Conservation (phyloP, 257 asterid species). For the Nyctanthes arbortristis region DNA sequence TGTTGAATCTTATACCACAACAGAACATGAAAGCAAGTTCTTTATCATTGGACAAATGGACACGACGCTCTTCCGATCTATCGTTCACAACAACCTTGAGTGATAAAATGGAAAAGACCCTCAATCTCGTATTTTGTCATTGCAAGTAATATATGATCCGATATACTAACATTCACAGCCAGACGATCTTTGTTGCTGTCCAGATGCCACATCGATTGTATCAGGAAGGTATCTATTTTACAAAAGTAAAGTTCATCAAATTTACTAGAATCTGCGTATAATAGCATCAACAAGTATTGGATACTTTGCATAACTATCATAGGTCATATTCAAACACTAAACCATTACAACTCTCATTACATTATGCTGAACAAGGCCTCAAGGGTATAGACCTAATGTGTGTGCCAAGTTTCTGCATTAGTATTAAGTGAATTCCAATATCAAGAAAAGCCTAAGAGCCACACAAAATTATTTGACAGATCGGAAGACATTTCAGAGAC, state of each 20-base stretch:
- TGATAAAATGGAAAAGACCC: background rate
- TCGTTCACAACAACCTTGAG: background rate
- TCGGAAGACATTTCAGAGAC: background rate
- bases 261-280: too few relatives aligned
- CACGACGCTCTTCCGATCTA: background rate
- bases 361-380: background rate
- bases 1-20: too few relatives aligned
- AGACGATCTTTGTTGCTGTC: conserved; percentile 62
- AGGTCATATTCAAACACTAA: background rate
- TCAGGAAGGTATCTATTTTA: conserved; percentile 45
- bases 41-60: background rate
- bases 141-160: background rate
- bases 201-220: conserved; percentile 58
- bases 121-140: background rate
- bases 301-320: background rate
- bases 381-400: background rate
- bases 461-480: background rate
- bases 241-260: background rate
- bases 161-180: conserved; percentile 59
- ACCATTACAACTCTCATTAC: background rate
- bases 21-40: too few relatives aligned
- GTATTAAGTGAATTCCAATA: background rate
- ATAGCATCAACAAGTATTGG: background rate
- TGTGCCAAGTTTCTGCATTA: background rate
- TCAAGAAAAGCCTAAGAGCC: background rate